Conservation (phyloP, 805 yeast genomes). For the Saccharomycopsis schoenii region DNA sequence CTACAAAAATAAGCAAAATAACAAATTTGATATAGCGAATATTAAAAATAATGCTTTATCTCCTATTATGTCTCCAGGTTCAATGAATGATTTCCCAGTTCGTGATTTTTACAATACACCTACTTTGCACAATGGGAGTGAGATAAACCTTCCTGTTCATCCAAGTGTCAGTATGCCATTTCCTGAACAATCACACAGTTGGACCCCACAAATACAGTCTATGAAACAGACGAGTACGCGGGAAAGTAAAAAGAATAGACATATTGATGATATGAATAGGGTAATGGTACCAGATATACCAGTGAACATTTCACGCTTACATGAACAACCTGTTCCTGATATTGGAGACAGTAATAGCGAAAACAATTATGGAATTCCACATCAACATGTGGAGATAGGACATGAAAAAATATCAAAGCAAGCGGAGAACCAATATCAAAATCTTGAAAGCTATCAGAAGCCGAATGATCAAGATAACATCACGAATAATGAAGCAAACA, state of each 20-base stretch:
- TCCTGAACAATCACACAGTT: not conserved
- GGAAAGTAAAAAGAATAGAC: not conserved
- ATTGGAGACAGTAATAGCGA: not conserved
- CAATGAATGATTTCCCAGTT: not conserved
- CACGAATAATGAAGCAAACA: too few species aligned
- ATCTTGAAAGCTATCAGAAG: not conserved
- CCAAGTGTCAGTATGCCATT: not conserved
- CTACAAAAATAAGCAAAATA: not conserved
- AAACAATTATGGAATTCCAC: not conserved
- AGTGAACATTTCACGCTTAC: not conserved
- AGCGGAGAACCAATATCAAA: not conserved
- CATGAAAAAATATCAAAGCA: too few species aligned
- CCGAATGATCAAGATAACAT: not conserved
- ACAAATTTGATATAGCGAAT: not conserved
- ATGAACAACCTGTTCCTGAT: not conserved
- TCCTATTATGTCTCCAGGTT: not conserved
- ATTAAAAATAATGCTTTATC: not conserved
- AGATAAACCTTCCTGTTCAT: not conserved
- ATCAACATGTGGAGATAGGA: too few species aligned
- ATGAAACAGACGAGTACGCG: not conserved
- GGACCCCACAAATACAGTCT: not conserved
- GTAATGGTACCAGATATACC: not conserved
- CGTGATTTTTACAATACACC: not conserved
- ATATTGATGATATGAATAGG: not conserved
- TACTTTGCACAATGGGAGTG: not conserved